phyloP scores from a whole-genome alignment of 78 protist genomes.

The Emiliania huxleyi region DNA sequence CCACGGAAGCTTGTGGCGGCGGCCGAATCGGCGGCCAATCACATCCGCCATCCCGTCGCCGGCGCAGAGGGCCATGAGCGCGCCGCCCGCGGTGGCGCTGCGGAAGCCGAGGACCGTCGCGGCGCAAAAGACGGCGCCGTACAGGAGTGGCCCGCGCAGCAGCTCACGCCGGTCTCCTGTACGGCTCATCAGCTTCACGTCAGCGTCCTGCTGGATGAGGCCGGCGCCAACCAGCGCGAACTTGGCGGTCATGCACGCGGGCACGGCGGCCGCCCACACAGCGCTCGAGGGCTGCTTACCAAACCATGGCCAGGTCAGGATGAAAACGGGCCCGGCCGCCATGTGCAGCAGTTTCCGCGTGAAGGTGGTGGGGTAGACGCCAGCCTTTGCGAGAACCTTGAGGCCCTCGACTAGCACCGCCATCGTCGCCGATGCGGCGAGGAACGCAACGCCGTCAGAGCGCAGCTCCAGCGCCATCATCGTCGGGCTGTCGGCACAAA shows the following conservation, averaged over 20 bases:
- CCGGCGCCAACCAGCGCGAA: background rate
- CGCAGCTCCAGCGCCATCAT: too few species aligned
- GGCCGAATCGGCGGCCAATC: background rate
- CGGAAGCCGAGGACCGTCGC: background rate
- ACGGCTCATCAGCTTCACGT: background rate
- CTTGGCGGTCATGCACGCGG: background rate
- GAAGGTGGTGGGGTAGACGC: background rate
- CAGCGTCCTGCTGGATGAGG: background rate
- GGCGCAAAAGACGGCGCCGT: background rate
- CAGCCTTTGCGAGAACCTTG: background rate
- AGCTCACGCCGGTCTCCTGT: background rate
- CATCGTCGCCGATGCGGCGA: background rate
- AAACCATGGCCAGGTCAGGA: background rate
- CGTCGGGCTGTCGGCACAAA: too few species aligned
- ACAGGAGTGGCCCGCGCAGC: background rate
- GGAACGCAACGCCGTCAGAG: background rate
- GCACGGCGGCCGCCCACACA: background rate
- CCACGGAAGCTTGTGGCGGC: background rate
- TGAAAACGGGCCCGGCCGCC: background rate
- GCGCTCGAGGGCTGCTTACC: background rate
- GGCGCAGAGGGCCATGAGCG: background rate
- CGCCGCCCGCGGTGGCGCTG: background rate
- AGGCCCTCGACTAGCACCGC: background rate
- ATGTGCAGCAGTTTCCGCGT: background rate
- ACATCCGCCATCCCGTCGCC: background rate